Evolutionary conservation across 352 stramenopile genomes (phyloP).

Genomic region (Pythium coloratum): DNA sequence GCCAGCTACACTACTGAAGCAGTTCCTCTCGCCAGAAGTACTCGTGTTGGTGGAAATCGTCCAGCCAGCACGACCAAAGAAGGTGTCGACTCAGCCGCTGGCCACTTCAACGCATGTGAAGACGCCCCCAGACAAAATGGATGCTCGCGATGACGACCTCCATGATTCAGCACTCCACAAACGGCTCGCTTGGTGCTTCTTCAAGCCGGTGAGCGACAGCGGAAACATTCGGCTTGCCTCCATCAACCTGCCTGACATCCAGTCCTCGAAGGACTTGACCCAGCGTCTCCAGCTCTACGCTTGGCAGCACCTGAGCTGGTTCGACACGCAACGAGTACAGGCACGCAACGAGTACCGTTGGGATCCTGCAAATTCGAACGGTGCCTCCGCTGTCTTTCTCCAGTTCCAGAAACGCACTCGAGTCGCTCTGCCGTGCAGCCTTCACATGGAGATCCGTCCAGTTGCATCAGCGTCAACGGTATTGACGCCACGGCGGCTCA

Average conservation of each 20-base stretch:
- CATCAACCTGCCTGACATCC: constrained; percentile 3
- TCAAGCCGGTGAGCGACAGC: constrained; percentile 48
- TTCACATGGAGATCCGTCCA: constrained; percentile 42
- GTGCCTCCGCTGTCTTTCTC: constrained; percentile 51
- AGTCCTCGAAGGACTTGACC: neutral
- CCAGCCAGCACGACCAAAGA: constrained; percentile 28
- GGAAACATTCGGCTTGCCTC: constrained; percentile 43
- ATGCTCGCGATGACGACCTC: constrained; percentile 3
- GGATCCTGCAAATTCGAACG: constrained; percentile 24
- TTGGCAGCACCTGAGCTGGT: constrained; percentile 60
- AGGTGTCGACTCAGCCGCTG: neutral
- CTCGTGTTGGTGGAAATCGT: constrained; percentile 63
- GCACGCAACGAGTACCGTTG: constrained; percentile 50
- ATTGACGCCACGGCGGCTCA: neutral
- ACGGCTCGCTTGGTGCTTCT: constrained; percentile 63
- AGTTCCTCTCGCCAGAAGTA: constrained; percentile 40
- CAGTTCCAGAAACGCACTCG: constrained; percentile 61
- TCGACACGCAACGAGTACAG: constrained; percentile 63
- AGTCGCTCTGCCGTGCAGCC: constrained; percentile 28
- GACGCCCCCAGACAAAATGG: neutral
- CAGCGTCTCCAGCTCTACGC: constrained; percentile 55
- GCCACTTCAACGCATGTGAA: neutral
- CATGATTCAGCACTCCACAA: constrained; percentile 4
- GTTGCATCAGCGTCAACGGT: neutral
- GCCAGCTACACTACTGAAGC: constrained; percentile 12